Percentiles rank a stretch among this genome's conserved stretches.
Conservation (phyloP, 768 basidiomycete species). For the Tubosaeta sp. region DNA sequence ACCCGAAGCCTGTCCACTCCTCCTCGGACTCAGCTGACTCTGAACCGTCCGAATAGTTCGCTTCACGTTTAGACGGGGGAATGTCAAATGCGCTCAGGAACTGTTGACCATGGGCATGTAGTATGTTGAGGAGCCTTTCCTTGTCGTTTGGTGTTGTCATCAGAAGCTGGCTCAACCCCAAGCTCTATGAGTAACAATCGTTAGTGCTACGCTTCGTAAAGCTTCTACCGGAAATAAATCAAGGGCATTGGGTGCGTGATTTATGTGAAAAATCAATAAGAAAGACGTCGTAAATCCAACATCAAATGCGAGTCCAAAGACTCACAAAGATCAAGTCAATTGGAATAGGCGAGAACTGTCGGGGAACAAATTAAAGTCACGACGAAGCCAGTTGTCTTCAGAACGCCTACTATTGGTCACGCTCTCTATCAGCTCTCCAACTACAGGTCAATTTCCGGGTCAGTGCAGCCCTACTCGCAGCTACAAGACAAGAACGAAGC, state of each 20-base stretch:
- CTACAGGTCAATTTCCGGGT: not conserved
- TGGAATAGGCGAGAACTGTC: not conserved
- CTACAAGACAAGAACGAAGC: not conserved
- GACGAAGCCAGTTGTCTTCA: not conserved
- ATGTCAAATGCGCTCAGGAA: slow-evolving; percentile 42
- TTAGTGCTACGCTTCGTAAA: not conserved
- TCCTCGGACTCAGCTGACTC: slow-evolving; percentile 27
- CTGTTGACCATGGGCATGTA: slow-evolving; percentile 44
- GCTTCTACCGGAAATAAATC: no score
- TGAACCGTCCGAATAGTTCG: slow-evolving; percentile 6
- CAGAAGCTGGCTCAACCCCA: not conserved
- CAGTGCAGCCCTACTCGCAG: not conserved
- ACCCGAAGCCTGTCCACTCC: slow-evolving; percentile 41
- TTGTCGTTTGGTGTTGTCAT: slow-evolving; percentile 20
- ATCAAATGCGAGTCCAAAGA: no score
- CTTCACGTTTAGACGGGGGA: slow-evolving; percentile 19
- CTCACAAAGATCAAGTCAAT: no score
- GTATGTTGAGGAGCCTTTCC: slow-evolving; percentile 34
- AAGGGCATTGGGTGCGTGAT: no score
- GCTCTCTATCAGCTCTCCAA: not conserved
- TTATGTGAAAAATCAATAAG: no score
- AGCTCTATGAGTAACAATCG: not conserved
- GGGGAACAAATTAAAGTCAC: not conserved
- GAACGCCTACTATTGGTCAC: not conserved
- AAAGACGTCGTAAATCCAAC: no score